Evolutionary conservation across 1,284 basidiomycete species (phyloP).

Genomic region (Afroboletus lepidellus): DNA sequence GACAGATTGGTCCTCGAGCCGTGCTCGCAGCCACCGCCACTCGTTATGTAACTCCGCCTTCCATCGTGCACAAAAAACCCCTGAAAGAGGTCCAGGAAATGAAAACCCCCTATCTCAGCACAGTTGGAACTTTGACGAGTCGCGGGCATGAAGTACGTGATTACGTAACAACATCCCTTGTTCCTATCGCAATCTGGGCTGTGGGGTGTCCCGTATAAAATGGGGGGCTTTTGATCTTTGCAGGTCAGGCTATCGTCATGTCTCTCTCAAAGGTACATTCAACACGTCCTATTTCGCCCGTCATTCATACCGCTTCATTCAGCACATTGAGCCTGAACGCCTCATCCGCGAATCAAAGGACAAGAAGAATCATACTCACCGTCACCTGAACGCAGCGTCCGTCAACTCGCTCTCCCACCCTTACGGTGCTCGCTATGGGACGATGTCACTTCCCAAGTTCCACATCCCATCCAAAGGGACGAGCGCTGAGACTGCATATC

Average conservation of each 20-base stretch:
- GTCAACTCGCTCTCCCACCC: constrained; percentile 39
- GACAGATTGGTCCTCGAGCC: too few species aligned
- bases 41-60: too few species aligned
- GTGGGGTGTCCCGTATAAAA: neutral
- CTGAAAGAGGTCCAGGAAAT: too few species aligned
- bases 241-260: constrained; percentile 31
- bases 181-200: too few species aligned
- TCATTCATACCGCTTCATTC: neutral
- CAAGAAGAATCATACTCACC: constrained; percentile 44
- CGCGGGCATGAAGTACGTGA: too few species aligned
- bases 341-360: constrained; percentile 58
- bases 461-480: constrained; percentile 62
- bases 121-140: too few species aligned
- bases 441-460: constrained; percentile 64
- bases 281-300: neutral
- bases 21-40: too few species aligned
- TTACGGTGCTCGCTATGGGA: constrained; percentile 68
- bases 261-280: constrained; percentile 48
- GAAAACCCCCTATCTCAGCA: too few species aligned
- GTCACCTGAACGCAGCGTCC: constrained; percentile 37
- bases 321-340: constrained; percentile 66
- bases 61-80: too few species aligned
- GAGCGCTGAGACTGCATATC: constrained; percentile 62
- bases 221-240: neutral
- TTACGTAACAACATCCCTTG: too few species aligned